Evolutionary conservation across 768 basidiomycete genomes (phyloP).

Genomic region (Lyophyllum atratum): DNA sequence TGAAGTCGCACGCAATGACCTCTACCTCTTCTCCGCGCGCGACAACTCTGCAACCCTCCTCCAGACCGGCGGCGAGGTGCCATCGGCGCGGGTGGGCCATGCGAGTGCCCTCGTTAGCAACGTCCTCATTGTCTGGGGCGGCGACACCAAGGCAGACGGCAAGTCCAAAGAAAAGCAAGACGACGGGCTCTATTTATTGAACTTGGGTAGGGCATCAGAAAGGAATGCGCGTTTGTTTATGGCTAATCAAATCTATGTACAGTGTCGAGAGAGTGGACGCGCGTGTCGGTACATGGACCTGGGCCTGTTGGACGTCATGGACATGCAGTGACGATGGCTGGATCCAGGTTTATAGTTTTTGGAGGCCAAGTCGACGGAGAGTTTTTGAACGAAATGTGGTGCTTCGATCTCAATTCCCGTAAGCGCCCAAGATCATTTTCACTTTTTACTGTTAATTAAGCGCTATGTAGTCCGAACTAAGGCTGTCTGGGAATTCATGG

Average conservation of each 20-base stretch:
- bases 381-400: conserved; percentile 93
- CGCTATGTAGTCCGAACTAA: conserved; percentile 69
- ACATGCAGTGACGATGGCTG: conserved; percentile 91
- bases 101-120: conserved; percentile 94
- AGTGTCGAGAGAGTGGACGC: conserved; percentile 97
- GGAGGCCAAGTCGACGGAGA: conserved; percentile 96
- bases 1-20: conserved; percentile 87
- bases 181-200: conserved; percentile 90
- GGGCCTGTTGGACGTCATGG: conserved; percentile 91
- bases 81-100: conserved; percentile 92
- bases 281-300: conserved; percentile 73
- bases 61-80: conserved; percentile 87
- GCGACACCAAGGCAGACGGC: conserved; percentile 86
- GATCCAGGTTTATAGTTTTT: conserved; percentile 91
- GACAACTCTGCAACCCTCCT: conserved; percentile 80
- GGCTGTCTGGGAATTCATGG: conserved; percentile 81
- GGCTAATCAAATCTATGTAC: conserved; percentile 5
- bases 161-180: conserved; percentile 80
- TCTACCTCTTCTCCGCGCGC: conserved; percentile 85
- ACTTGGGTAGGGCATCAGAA: conserved; percentile 67
- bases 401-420: conserved; percentile 93
- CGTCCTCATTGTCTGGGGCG: conserved; percentile 97
- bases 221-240: conserved; percentile 3
- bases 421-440: conserved; percentile 31
- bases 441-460: conserved; percentile 3